Evolutionary conservation across 257 asterid species (phyloP).

Genomic region (Coffea canephora): DNA sequence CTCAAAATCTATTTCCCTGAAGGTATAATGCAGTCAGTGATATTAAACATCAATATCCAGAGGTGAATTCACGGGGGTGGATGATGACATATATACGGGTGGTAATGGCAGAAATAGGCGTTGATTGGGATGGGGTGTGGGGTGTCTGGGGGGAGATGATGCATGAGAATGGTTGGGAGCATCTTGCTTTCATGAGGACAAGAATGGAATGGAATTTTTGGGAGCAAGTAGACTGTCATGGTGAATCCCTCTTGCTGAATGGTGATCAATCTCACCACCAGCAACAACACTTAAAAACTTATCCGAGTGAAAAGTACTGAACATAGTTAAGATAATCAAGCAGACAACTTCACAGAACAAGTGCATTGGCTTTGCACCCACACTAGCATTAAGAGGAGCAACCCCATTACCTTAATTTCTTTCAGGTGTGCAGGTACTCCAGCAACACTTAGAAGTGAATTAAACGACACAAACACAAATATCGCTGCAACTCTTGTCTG

Average conservation of each 20-base stretch:
- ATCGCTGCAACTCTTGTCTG: conserved; percentile 93
- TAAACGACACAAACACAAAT: conserved; percentile 75
- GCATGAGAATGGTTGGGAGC: no score
- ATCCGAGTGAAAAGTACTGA: neutral
- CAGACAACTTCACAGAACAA: neutral
- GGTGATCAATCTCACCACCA: neutral
- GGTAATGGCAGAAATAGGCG: no score
- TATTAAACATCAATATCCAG: no score
- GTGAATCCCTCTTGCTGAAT: neutral
- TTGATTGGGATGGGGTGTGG: no score
- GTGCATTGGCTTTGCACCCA: neutral
- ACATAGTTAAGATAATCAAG: neutral
- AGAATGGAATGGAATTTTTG: no score
- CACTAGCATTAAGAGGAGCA: neutral
- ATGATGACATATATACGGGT: no score
- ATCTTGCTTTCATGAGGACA: no score
- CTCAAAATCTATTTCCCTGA: no score
- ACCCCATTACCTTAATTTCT: conserved; percentile 77
- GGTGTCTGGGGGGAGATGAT: no score
- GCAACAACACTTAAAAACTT: neutral
- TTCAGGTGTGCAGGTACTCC: conserved; percentile 88
- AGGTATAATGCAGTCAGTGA: no score
- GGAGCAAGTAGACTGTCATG: no score
- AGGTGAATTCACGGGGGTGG: no score
- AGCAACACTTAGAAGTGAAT: conserved; percentile 82